Base-by-base conservation (phyloP, 2,329 filamentous ascomycete species). In the Colletotrichum melonis region DNA sequence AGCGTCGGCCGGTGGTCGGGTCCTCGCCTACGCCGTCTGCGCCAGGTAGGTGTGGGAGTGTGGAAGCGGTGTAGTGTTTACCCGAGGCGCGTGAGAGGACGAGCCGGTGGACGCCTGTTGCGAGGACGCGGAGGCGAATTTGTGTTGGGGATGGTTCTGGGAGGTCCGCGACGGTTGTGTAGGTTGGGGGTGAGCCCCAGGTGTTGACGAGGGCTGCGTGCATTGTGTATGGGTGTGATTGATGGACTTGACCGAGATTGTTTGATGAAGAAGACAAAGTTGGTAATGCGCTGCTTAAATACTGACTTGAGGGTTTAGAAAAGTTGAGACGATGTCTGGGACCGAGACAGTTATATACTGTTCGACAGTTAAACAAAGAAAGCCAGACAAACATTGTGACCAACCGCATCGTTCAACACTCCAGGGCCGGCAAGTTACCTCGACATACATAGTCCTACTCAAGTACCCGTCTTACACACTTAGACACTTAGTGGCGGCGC, bases 41-140 rank as follows among this genome's bases (percentile, higher is more conserved):
- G 12, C 89, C 89, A 0, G 87, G 86, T 1, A 83, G 80, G 76
- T 90, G 87, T 1, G 89, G 90, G 0, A 88, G 84, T 0, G 78
- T 77, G 6, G 82, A 81, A 2, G 85, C 82, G 24, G 85, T 85
- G 81, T 90, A 91, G 80, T 91, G 89, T n/a, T 79, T 82, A 1
- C 89, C 89, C 1, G 84, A 75, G 22, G 89, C 89, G 35, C 88
- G 86, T 54, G 82, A 82, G 62, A 86, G 86, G 56, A 91, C 89
- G 5, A 91, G 80, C 14, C 85, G 83, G 78, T 90, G 89, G 16
- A 89, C 81, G 32, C 88, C 89, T 3, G 84, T 78, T 14, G 88
- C 88, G 60, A 88, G 76, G 22, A 73, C 70, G 56, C 70, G 70
- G 73, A 91, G 83, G 74, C 85, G 86, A 79, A 91, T 82, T 66